Evolutionary conservation across 208 protist species (phyloP).

Genomic region (Leishmania turanica): DNA sequence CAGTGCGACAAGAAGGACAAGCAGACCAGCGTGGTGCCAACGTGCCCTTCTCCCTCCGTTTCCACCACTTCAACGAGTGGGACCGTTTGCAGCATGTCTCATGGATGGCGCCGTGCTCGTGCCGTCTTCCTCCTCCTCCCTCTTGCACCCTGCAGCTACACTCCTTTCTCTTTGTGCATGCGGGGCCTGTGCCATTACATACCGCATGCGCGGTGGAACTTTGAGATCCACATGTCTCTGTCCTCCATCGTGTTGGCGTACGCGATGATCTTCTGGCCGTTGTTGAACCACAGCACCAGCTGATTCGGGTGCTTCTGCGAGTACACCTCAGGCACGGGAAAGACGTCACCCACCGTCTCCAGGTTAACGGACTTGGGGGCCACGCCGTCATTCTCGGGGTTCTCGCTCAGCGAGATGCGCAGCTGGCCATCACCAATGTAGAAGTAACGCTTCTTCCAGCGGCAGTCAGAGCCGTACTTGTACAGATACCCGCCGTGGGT

Average conservation of each 20-base stretch:
- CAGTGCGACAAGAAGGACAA: not conserved
- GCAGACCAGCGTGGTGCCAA: not conserved
- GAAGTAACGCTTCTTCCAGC: slow-evolving; percentile 91
- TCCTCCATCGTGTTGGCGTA: slow-evolving; percentile 71
- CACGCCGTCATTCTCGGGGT: slow-evolving; percentile 74
- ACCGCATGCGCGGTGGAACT: slow-evolving; percentile 81
- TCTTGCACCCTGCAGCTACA: not conserved
- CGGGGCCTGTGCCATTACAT: slow-evolving; percentile 48
- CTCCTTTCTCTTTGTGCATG: not conserved
- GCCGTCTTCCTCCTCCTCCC: not conserved
- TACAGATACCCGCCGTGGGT: slow-evolving; percentile 76
- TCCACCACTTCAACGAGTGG: not conserved
- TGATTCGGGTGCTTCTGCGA: slow-evolving; percentile 85
- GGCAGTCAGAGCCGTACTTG: slow-evolving; percentile 86
- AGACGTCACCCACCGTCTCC: slow-evolving; percentile 80
- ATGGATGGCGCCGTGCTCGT: not conserved
- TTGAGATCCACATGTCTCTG: slow-evolving; percentile 83
- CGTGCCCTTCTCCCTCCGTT: not conserved
- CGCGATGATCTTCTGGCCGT: slow-evolving; percentile 90
- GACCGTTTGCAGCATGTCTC: not conserved
- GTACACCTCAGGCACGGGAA: slow-evolving; percentile 86
- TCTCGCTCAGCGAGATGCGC: slow-evolving; percentile 78
- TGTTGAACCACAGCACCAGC: slow-evolving; percentile 90
- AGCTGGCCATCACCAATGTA: slow-evolving; percentile 68
- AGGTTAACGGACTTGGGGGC: slow-evolving; percentile 74